A percentile compares a stretch with the other conserved stretches of the same genome.
Evolutionary conservation across 2,329 filamentous ascomycete genomes (phyloP).

Genomic region (Pleochaeta shiraiana): DNA sequence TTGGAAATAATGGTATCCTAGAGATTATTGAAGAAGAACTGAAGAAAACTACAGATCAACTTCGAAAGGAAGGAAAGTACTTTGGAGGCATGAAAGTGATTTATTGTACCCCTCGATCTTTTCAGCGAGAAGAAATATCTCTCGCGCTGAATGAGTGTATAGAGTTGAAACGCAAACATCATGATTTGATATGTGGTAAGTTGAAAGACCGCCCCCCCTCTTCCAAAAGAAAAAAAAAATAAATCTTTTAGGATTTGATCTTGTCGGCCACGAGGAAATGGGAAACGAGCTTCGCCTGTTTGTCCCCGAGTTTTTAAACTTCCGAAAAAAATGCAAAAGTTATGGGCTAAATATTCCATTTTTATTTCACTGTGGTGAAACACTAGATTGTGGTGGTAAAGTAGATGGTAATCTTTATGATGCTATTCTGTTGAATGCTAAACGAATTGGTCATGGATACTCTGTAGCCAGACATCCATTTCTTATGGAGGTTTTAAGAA

Average conservation of each 20-base stretch:
- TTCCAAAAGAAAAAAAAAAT: background rate
- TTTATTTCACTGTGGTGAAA: conserved; percentile 58
- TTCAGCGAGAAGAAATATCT: conserved; percentile 26
- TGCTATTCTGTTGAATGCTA: conserved; percentile 40
- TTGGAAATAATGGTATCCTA: conserved; percentile 38
- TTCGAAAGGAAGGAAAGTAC: conserved; percentile 21
- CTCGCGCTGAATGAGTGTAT: conserved; percentile 38
- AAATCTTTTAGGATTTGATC: conserved; percentile 34
- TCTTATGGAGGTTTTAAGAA: conserved; percentile 42
- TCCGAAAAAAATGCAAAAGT: conserved; percentile 28
- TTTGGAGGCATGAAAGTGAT: conserved; percentile 49
- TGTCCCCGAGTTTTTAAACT: conserved; percentile 31
- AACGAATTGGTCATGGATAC: conserved; percentile 55
- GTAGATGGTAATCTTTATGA: conserved; percentile 48
- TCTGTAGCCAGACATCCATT: conserved; percentile 43
- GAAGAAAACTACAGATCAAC: conserved; percentile 23
- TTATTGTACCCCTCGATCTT: conserved; percentile 46
- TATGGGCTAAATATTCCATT: conserved; percentile 39
- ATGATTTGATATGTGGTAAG: conserved; percentile 40
- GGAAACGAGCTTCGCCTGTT: conserved; percentile 38
- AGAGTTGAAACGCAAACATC: conserved; percentile 32
- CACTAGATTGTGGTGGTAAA: conserved; percentile 40
- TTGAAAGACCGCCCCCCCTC: conserved; percentile 4
- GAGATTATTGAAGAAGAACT: conserved; percentile 33
- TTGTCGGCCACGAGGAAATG: conserved; percentile 43